Evolutionary conservation across 2,329 filamentous ascomycete species (phyloP).

Genomic region (Venturia nashicola): DNA sequence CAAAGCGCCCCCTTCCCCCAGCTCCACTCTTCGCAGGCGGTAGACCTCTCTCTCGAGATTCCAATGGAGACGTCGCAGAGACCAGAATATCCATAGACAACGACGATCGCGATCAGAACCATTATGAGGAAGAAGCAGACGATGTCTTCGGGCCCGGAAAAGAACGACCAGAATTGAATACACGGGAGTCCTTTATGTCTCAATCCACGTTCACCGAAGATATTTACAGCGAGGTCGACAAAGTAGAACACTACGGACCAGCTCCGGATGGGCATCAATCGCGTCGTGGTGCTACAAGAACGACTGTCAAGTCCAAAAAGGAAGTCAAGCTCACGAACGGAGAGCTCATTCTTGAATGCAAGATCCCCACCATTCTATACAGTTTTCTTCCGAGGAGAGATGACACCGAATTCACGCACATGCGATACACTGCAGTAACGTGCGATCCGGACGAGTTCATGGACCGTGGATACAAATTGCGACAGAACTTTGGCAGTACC

Average conservation of each 20-base stretch:
- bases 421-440: conserved; percentile 98
- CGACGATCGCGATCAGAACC: conserved; percentile 21
- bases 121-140: conserved; percentile 33
- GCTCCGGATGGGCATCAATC: conserved; percentile 80
- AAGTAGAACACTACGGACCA: conserved; percentile 58
- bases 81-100: conserved; percentile 56
- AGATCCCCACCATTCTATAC: conserved; percentile 96
- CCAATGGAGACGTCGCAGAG: conserved; percentile 36
- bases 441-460: conserved; percentile 94
- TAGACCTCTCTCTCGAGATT: conserved; percentile 30
- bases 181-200: conserved; percentile 51
- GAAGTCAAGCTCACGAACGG: conserved; percentile 96
- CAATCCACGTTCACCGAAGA: conserved; percentile 49
- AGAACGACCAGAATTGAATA: conserved; percentile 44
- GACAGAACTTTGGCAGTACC: conserved; percentile 77
- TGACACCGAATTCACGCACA: conserved; percentile 94
- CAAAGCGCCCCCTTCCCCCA: conserved; percentile 74
- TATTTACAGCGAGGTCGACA: conserved; percentile 30
- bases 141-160: conserved; percentile 62
- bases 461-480: conserved; percentile 75
- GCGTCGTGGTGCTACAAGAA: conserved; percentile 64
- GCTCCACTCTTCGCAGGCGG: conserved; percentile 64
- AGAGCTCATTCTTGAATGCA: conserved; percentile 94
- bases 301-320: conserved; percentile 80
- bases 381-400: conserved; percentile 89